phyloP scores from a whole-genome alignment of 2,329 filamentous ascomycete species.

The Sporothrix schenckii region DNA sequence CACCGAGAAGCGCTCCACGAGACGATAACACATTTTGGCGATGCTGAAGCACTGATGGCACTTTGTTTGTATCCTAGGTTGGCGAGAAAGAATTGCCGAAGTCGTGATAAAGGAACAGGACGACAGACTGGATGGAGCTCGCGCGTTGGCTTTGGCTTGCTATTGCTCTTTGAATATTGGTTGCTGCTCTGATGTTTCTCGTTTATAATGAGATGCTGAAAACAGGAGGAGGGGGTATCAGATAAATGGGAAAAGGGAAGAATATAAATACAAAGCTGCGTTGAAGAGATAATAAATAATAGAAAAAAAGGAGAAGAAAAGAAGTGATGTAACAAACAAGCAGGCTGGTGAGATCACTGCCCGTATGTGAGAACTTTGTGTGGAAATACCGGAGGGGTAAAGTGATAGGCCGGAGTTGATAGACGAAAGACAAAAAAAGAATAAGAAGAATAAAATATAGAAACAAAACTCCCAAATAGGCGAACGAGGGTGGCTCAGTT shows the following conservation, averaged over 20 bases:
- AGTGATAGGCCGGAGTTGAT: conserved; percentile 3
- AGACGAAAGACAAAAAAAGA: conserved; percentile 22
- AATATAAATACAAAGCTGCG: conserved; percentile 32
- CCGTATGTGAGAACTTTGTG: conserved; percentile 4
- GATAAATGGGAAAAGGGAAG: conserved; percentile 19
- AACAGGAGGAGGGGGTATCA: conserved; percentile 13
- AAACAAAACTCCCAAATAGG: conserved; percentile 26
- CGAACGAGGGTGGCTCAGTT: conserved; percentile 30
- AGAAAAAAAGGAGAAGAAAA: conserved; percentile 19
- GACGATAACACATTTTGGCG: conserved; percentile 77
- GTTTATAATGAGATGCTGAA: conserved; percentile 19
- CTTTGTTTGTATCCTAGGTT: conserved; percentile 8
- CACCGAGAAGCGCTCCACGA: conserved; percentile 82
- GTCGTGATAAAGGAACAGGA: neutral
- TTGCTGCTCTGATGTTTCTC: conserved; percentile 22
- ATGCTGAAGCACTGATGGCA: neutral
- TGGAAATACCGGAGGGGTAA: neutral
- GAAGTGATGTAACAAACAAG: conserved; percentile 2
- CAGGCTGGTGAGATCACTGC: conserved; percentile 25
- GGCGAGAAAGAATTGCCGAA: neutral
- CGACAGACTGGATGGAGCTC: neutral
- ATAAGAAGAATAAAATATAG: conserved; percentile 19
- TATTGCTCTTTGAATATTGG: conserved; percentile 22
- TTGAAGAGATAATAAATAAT: neutral
- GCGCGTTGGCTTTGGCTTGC: neutral